A percentile compares a stretch with the other conserved stretches of the same genome.
Conservation (phyloP, 2,329 filamentous ascomycete species). For the Calonectria hongkongensis region DNA sequence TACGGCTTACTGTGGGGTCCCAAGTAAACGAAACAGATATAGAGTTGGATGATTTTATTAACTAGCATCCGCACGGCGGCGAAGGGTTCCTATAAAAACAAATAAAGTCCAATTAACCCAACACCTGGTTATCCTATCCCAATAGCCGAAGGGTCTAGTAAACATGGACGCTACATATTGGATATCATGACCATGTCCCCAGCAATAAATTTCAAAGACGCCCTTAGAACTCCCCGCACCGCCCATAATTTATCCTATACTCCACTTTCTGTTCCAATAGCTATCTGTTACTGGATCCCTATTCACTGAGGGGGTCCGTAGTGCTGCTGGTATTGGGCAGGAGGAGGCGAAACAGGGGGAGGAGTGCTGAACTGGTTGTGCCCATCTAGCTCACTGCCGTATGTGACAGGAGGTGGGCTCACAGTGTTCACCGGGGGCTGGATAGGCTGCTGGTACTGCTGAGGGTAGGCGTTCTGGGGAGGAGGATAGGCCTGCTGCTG, state of each 20-base stretch:
- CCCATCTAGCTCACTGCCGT: slow-evolving; percentile 44
- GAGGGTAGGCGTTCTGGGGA: slow-evolving; percentile 48
- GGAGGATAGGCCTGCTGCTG: slow-evolving; percentile 54
- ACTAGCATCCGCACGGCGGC: not conserved
- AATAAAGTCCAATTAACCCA: not conserved
- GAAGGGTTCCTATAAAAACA: not conserved
- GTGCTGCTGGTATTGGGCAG: slow-evolving; percentile 49
- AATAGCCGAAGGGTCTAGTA: too few relatives aligned
- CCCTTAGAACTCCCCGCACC: slow-evolving; percentile 32
- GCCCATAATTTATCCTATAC: not conserved
- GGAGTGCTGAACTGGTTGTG: slow-evolving; percentile 45
- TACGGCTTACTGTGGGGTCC: slow-evolving; percentile 3
- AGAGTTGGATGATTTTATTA: slow-evolving; percentile 15
- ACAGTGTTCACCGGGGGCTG: slow-evolving; percentile 36
- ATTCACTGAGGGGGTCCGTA: slow-evolving; percentile 35
- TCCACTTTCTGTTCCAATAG: not conserved
- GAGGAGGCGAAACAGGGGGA: slow-evolving; percentile 43
- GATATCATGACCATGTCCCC: not conserved
- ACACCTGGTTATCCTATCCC: slow-evolving; percentile 2
- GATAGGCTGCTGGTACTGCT: slow-evolving; percentile 49
- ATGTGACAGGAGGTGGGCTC: slow-evolving; percentile 31
- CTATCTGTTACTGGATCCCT: not conserved
- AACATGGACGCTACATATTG: not conserved
- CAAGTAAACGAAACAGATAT: slow-evolving; percentile 6
- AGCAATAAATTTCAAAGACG: slow-evolving; percentile 1